phyloP scores from a whole-genome alignment of 768 basidiomycete species.

The Leccinum subgranulosum region DNA sequence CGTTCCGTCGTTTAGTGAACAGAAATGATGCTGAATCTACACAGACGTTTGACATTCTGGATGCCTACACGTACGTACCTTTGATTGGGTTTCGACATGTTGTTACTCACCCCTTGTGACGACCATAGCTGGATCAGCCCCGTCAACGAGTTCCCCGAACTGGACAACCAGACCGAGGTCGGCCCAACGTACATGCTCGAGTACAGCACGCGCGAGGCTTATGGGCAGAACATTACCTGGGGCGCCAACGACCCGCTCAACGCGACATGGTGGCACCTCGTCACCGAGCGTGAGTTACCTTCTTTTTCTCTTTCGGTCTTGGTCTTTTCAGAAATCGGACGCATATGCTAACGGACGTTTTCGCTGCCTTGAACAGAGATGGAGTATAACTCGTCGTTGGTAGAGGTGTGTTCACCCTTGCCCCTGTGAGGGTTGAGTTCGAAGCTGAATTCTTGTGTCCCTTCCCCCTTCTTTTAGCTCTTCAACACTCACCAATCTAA shows the following conservation, averaged over 20 bases:
- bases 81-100: neutral
- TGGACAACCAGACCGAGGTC: slow-evolving; percentile 51
- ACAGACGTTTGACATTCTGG: slow-evolving; percentile 70
- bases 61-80: slow-evolving; percentile 63
- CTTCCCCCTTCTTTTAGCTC: slow-evolving; percentile 31
- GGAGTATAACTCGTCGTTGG: slow-evolving; percentile 19
- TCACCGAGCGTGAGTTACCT: slow-evolving; percentile 56
- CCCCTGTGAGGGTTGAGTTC: neutral
- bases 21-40: neutral
- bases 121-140: slow-evolving; percentile 56
- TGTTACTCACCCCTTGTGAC: neutral
- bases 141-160: slow-evolving; percentile 51
- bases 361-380: slow-evolving; percentile 18
- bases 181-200: slow-evolving; percentile 61
- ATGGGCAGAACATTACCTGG: slow-evolving; percentile 56
- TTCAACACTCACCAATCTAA: slow-evolving; percentile 75
- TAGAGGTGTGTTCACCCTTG: slow-evolving; percentile 16
- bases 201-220: slow-evolving; percentile 67
- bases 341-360: neutral
- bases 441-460: neutral
- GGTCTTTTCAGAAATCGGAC: neutral
- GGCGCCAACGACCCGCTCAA: slow-evolving; percentile 61
- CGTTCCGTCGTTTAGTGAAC: neutral
- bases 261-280: slow-evolving; percentile 77
- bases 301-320: neutral